Percentiles rank a stretch among this genome's conserved stretches.
phyloP scores from a whole-genome alignment of 2,329 filamentous ascomycete species.

The Diaporthe citriasiana region DNA sequence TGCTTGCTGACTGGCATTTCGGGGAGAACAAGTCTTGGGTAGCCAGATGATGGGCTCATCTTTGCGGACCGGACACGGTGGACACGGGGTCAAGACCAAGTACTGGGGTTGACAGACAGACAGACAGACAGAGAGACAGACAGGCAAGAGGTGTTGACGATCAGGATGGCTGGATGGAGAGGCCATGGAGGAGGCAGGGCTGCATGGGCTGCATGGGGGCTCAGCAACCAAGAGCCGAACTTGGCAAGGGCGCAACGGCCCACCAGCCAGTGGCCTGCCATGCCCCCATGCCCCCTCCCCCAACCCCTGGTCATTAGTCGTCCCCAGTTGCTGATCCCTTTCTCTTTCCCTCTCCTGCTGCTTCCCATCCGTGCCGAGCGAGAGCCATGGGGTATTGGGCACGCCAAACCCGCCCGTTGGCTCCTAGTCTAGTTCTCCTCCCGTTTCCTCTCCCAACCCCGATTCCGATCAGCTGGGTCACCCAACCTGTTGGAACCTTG shows the following conservation, averaged over 20 bases:
- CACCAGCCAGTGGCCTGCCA: background rate
- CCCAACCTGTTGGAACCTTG: slow-evolving; percentile 26
- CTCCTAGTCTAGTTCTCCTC: slow-evolving; percentile 5
- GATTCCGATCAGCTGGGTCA: slow-evolving; percentile 33
- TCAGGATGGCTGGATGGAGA: background rate
- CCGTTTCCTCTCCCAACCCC: slow-evolving; percentile 21
- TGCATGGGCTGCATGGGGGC: slow-evolving; percentile 25
- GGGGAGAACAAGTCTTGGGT: background rate
- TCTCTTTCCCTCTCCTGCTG: background rate
- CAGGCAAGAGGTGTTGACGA: background rate
- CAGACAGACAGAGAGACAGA: background rate
- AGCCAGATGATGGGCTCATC: background rate
- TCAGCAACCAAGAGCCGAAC: slow-evolving; percentile 10
- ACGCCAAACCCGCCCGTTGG: slow-evolving; percentile 26
- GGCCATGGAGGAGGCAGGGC: slow-evolving; percentile 9
- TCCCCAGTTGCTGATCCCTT: slow-evolving; percentile 17
- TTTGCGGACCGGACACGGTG: background rate
- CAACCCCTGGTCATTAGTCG: slow-evolving; percentile 17
- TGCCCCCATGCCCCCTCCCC: background rate
- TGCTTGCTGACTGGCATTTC: background rate
- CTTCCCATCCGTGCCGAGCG: background rate
- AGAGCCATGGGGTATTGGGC: slow-evolving; percentile 7
- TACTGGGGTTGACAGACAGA: background rate
- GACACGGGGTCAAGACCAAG: background rate
- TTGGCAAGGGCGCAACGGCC: slow-evolving; percentile 13